These are phyloP conservation scores for Fusarium sp. DNA, from an alignment of 2,329 filamentous ascomycete genomes.

Conservation along the genomic window DNA sequence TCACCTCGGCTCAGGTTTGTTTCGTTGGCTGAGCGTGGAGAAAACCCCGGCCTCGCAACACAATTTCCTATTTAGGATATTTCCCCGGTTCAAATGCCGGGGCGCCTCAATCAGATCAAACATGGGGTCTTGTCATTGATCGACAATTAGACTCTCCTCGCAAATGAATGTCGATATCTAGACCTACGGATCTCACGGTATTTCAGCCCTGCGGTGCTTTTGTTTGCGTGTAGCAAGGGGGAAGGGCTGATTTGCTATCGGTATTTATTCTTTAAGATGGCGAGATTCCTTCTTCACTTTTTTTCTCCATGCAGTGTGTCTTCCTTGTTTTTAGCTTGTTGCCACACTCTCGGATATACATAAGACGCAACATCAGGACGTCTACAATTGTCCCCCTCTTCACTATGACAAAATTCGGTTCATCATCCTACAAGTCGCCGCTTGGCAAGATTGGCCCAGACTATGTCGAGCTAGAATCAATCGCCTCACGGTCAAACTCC, in stretches of 20 bases:
- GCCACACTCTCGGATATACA: background rate
- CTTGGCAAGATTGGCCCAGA: background rate
- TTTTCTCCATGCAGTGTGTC: background rate
- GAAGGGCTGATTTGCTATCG: background rate
- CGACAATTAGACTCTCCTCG: background rate
- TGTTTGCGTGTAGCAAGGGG: background rate
- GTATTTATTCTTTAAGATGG: background rate
- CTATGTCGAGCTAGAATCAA: background rate
- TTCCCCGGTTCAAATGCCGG: background rate
- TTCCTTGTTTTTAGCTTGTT: background rate
- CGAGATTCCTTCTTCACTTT: background rate
- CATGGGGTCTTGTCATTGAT: background rate
- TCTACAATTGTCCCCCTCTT: background rate
- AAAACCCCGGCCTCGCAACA: background rate
- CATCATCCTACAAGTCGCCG: background rate
- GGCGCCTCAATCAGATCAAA: background rate
- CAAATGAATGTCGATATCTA: constrained; percentile 1
- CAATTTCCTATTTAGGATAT: constrained; percentile 18
- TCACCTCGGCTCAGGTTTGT: background rate
- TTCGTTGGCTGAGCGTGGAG: background rate
- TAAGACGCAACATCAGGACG: background rate
- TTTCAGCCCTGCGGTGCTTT: background rate
- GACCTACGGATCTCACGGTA: background rate
- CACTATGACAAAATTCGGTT: background rate
- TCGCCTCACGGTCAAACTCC: background rate